A percentile compares a stretch with the other conserved stretches of the same genome.
Conservation (phyloP, 129 eudicot genomes). For the Arctium lappa region DNA sequence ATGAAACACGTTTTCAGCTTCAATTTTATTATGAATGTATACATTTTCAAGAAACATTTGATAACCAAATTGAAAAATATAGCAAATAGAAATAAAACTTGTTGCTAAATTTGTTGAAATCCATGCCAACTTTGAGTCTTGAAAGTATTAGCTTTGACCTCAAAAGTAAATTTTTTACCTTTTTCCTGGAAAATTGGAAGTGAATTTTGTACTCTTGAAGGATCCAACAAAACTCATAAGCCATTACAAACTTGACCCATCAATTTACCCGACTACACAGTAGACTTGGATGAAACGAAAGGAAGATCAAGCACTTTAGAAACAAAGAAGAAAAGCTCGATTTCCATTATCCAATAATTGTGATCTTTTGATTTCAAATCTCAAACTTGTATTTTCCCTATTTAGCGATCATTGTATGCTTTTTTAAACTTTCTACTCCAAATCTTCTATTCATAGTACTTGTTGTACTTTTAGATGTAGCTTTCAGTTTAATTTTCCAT, state of each 20-base stretch:
- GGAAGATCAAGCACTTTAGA: background rate
- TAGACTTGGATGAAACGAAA: background rate
- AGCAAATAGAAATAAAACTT: background rate
- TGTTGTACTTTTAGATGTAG: background rate
- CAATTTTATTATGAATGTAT: background rate
- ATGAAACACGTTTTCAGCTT: background rate
- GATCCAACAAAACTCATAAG: background rate
- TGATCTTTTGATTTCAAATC: background rate
- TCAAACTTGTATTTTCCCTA: background rate
- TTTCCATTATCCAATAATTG: background rate
- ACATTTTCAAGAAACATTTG: slow-evolving; percentile 1
- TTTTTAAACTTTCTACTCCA: no score
- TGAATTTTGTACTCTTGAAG: background rate
- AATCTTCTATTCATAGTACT: background rate
- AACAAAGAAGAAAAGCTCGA: background rate
- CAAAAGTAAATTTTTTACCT: background rate
- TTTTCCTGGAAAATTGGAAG: background rate
- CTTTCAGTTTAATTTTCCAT: no score
- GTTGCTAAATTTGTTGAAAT: background rate
- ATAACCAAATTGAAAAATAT: background rate
- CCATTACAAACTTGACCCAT: background rate
- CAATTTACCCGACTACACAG: background rate
- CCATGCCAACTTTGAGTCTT: background rate
- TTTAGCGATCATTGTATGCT: background rate
- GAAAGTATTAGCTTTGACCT: background rate